Evolutionary conservation across 2,329 filamentous ascomycete genomes (phyloP), one percentile per base, ranked within the genome.

Genomic region (Metarhizium anisopliae): DNA sequence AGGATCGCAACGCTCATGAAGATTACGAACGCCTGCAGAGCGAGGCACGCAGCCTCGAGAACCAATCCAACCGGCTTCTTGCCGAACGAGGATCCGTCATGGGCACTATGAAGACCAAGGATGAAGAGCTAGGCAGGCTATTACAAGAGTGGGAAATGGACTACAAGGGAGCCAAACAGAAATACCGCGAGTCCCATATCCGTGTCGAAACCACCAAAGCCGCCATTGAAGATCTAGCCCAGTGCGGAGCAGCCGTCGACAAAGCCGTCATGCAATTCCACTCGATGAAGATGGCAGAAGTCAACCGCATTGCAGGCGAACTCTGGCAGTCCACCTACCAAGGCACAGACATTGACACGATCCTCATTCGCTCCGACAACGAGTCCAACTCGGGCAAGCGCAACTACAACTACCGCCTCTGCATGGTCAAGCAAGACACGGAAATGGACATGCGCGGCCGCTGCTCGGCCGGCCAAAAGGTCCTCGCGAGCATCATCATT

Each of bases 371-470:
- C 45, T 96, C 92, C 18, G 93, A 97, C 71, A 87, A 85, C 63
- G 94, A 97, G 68, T 83, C 81, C 50, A 78, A 78, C 45, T 72
- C 83, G 56, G 86, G 83, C 53, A 91, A 90, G 65, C 85, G 90
- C 64, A 89, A 80, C 59, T 97, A 97, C 80, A 97, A 99, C 73
- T 99, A 99, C 77, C 89, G 94, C 50, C 87, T 99, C 6, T 92
- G 90, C 72, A 99, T 99, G 94, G 85, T 96, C 63, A 99, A 99
- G 75, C 87, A 93, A 68, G 91, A 95, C 66, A 90, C 89, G 0
- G 94, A 99, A 72, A 96, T 99, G 91, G 94, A 99, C 74, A 99
- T 99, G 94, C 90, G 94, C 59, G 95, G 94, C 1, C 89, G 94
- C 55, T 99, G 94, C 78, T 95, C 89, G 62, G 94, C 94, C 1